phyloP scores from a whole-genome alignment of 345 rosid species.

The Citrus reticulata region DNA sequence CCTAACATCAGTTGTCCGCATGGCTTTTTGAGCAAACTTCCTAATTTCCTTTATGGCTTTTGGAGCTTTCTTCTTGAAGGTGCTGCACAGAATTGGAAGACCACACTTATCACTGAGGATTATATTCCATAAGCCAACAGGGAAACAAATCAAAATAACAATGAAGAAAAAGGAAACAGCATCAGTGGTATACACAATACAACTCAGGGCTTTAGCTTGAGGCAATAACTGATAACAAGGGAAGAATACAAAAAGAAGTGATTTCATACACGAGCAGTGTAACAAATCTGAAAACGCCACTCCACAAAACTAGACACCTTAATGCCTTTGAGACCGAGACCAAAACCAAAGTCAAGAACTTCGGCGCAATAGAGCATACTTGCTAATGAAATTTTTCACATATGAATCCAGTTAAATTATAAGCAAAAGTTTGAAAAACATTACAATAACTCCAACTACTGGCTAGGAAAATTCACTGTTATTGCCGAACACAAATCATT shows the following conservation, averaged over 20 bases:
- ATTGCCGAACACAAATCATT: not conserved
- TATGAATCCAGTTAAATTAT: too few relatives aligned
- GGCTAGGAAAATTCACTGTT: not conserved
- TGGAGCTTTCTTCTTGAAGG: constrained; percentile 92
- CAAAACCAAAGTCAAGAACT: not conserved
- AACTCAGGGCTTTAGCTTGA: not conserved
- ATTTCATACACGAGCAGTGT: not conserved
- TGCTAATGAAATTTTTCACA: too few relatives aligned
- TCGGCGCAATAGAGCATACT: not conserved
- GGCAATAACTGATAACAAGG: not conserved
- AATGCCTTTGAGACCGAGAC: not conserved
- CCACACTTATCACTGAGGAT: not conserved
- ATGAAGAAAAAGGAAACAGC: too few relatives aligned
- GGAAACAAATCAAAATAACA: too few relatives aligned
- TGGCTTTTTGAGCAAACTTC: constrained; percentile 76
- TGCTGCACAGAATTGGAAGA: constrained; percentile 31
- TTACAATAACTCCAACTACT: not conserved
- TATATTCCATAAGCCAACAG: not conserved
- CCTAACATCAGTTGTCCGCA: constrained; percentile 65
- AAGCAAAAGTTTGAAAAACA: not conserved
- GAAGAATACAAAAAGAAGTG: not conserved
- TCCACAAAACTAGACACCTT: not conserved
- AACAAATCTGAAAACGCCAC: not conserved
- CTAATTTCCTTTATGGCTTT: constrained; percentile 81
- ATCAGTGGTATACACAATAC: not conserved